Evolutionary conservation across 2,329 filamentous ascomycete genomes (phyloP).

Genomic region (Ophiostoma sp.): DNA sequence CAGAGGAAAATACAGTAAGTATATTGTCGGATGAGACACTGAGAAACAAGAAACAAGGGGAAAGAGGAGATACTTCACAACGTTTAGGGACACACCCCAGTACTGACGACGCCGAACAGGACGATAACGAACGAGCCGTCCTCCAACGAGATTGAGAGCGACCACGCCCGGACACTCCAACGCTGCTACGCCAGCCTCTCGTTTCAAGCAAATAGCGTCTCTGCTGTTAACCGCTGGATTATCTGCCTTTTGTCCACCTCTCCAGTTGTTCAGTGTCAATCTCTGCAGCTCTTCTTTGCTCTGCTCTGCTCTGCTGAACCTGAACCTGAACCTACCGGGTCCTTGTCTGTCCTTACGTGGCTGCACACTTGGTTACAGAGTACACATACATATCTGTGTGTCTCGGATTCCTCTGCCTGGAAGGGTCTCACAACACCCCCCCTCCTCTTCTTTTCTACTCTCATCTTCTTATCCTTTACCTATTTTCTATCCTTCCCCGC

Average conservation of each 20-base stretch:
- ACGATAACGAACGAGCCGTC: background rate
- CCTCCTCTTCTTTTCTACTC: background rate
- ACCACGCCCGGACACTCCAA: background rate
- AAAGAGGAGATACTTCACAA: background rate
- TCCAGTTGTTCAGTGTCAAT: background rate
- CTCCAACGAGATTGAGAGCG: background rate
- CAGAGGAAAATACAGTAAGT: background rate
- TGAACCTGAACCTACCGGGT: background rate
- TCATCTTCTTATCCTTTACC: background rate
- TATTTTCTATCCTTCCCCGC: background rate
- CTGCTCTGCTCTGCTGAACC: background rate
- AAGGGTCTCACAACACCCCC: slow-evolving; percentile 22
- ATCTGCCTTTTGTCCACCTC: background rate
- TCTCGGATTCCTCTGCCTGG: slow-evolving; percentile 24
- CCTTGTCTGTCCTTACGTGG: background rate
- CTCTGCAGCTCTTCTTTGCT: background rate
- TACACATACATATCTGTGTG: slow-evolving; percentile 18
- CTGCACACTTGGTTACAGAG: background rate
- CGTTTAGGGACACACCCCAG: background rate
- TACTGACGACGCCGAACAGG: background rate
- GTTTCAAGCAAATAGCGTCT: slow-evolving; percentile 16
- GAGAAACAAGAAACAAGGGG: background rate
- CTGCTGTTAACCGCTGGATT: slow-evolving; percentile 11
- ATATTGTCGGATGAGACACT: background rate
- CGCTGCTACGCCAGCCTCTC: background rate